These are phyloP conservation scores for Samsoniella hepiali DNA, from an alignment of 2,329 filamentous ascomycete species.

Conservation along the genomic window DNA sequence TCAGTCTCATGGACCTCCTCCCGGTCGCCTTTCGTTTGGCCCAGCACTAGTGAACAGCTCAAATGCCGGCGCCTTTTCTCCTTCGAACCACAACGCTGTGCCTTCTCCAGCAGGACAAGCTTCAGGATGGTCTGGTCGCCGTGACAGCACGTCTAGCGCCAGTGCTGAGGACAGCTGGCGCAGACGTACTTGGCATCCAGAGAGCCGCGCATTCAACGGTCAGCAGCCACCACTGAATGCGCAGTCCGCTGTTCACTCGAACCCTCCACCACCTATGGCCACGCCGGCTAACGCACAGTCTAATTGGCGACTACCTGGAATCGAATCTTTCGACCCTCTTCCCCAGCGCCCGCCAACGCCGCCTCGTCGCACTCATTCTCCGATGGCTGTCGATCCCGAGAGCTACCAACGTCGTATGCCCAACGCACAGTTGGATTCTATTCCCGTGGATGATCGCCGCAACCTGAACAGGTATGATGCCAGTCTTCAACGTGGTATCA, in stretches of 20 bases:
- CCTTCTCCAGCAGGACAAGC: slow-evolving; percentile 50
- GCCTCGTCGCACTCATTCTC: slow-evolving; percentile 63
- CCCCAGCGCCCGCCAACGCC: slow-evolving; percentile 62
- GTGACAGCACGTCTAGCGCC: slow-evolving; percentile 60
- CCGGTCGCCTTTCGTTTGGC: slow-evolving; percentile 54
- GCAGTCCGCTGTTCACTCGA: slow-evolving; percentile 57
- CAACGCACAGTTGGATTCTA: slow-evolving; percentile 29
- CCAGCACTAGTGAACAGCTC: slow-evolving; percentile 54
- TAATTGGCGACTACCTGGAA: slow-evolving; percentile 73
- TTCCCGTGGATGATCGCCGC: slow-evolving; percentile 45
- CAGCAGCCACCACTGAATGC: slow-evolving; percentile 72
- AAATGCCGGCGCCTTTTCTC: slow-evolving; percentile 52
- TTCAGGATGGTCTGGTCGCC: slow-evolving; percentile 46
- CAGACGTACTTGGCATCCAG: slow-evolving; percentile 87
- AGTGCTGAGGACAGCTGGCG: slow-evolving; percentile 72
- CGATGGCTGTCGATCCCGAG: slow-evolving; percentile 70
- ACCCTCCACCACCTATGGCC: slow-evolving; percentile 48
- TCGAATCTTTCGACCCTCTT: slow-evolving; percentile 84
- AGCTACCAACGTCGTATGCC: slow-evolving; percentile 33
- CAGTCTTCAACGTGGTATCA: slow-evolving; percentile 63
- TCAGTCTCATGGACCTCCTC: slow-evolving; percentile 56
- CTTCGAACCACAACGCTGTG: slow-evolving; percentile 57
- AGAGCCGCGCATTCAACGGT: slow-evolving; percentile 61
- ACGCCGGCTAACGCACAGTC: slow-evolving; percentile 52
- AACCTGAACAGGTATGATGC: slow-evolving; percentile 61